Evolutionary conservation across 2,329 filamentous ascomycete genomes (phyloP), one percentile per base, ranked within the genome.

Genomic region (Mariannaea elegans): DNA sequence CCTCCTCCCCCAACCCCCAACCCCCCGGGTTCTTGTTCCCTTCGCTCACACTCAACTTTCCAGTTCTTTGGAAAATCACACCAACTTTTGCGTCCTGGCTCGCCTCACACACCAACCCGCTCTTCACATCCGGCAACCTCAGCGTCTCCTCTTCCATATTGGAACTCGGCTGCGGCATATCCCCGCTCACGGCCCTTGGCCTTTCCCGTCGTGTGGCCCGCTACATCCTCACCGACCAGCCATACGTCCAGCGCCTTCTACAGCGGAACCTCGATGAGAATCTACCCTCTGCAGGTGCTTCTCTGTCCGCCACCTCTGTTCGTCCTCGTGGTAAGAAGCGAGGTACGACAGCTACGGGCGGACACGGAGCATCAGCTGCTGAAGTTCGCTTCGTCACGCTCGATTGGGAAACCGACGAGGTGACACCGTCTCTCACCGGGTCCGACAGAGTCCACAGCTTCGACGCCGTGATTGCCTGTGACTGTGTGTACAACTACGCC

Each of bases 401-500:
- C 1, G 94, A 99, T 77, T 99, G 95, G 95, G 94, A 98, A 73
- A 81, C 82, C 0, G 83, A 87, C 61, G 76, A 82, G 45, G 82
- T 89, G 9, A 84, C 78, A 21, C 64, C 72, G 9, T 68, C 69
- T 2, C 73, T 85, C 27, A 78, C 78, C 2, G 73, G 77, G 10
- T 72, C 73, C 13, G 61, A 65, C 14, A 63, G 52, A 34, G 70
- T 63, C 42, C 72, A 67, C 70, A 82, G 84, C 57, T 90, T 95
- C 65, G 90, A 96, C 70, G 77, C 88, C 13, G 81, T 98, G 10
- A 74, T 98, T 32, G 93, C 93, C 4, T 97, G 93, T 72, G 95
- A 99, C 76, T 97, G 94, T 76, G 90, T 99, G 67, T 99, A 96
- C 81, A 99, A 98, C 76, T 92, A 97, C 65, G 86, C 90, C 2